phyloP scores from a whole-genome alignment of 208 protist species.

The Crithidia acanthocephali region DNA sequence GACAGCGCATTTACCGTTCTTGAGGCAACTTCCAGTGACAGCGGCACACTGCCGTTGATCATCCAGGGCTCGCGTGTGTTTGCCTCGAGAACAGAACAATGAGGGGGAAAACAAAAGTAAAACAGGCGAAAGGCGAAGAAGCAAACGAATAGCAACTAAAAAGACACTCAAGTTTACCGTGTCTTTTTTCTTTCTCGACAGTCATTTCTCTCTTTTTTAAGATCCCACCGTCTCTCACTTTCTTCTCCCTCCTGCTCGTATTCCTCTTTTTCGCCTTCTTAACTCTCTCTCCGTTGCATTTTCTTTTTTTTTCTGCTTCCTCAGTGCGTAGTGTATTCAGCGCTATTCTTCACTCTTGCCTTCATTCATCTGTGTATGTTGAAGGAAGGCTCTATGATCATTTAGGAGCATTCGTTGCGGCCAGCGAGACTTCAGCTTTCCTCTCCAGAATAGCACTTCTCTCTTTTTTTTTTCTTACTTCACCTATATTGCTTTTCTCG shows the following conservation, averaged over 20 bases:
- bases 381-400: too few relatives aligned
- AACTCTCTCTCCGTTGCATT: too few relatives aligned
- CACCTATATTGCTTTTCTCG: slow-evolving; percentile 2
- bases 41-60: too few relatives aligned
- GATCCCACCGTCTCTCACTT: background rate
- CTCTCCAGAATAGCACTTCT: background rate
- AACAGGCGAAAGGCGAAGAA: background rate
- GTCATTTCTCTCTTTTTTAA: background rate
- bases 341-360: too few relatives aligned
- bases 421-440: background rate
- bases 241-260: too few relatives aligned
- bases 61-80: too few relatives aligned
- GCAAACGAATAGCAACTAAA: background rate
- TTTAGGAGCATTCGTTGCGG: too few relatives aligned
- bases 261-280: too few relatives aligned
- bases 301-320: slow-evolving; percentile 4
- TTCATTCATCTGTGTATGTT: too few relatives aligned
- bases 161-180: too few relatives aligned
- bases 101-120: background rate
- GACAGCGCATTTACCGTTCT: too few relatives aligned
- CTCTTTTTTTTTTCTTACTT: slow-evolving; percentile 19
- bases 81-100: background rate
- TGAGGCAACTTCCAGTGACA: too few relatives aligned
- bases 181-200: background rate
- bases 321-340: background rate